A percentile compares a stretch with the other conserved stretches of the same genome.
Conservation (phyloP, 768 basidiomycete species). For the Podaxis pistillaris region DNA sequence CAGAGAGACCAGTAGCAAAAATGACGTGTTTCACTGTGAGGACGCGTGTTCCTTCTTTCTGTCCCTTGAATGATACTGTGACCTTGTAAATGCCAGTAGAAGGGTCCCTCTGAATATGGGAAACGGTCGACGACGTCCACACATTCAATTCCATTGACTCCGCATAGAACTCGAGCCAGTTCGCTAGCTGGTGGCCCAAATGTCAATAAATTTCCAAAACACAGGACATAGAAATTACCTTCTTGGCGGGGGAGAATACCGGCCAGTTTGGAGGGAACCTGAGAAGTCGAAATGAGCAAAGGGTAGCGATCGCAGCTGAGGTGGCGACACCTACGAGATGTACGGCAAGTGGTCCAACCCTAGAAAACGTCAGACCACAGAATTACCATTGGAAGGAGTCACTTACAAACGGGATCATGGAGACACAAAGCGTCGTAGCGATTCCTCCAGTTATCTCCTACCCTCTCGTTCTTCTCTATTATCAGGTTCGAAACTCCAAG, state of each 20-base stretch:
- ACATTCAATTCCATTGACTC: background rate
- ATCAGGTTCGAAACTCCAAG: slow-evolving; percentile 53
- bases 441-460: slow-evolving; percentile 64
- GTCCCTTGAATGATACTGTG: background rate
- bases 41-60: background rate
- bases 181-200: background rate
- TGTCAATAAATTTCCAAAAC: background rate
- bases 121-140: background rate
- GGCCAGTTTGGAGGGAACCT: background rate
- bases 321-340: slow-evolving; percentile 44
- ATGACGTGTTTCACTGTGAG: slow-evolving; percentile 45
- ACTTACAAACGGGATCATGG: slow-evolving; percentile 50
- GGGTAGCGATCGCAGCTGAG: background rate
- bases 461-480: slow-evolving; percentile 51
- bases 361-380: slow-evolving; percentile 14
- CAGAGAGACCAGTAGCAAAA: slow-evolving; percentile 54
- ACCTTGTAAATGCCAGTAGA: background rate
- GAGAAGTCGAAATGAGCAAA: background rate
- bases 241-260: background rate
- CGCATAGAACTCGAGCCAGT: background rate
- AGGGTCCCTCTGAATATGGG: background rate
- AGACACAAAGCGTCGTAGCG: slow-evolving; percentile 59
- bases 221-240: background rate
- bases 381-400: slow-evolving; percentile 15
- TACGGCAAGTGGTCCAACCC: slow-evolving; percentile 43